These are phyloP conservation scores for Pseudozyma sp. DNA, from an alignment of 1,284 basidiomycete species.

Conservation along the genomic window DNA sequence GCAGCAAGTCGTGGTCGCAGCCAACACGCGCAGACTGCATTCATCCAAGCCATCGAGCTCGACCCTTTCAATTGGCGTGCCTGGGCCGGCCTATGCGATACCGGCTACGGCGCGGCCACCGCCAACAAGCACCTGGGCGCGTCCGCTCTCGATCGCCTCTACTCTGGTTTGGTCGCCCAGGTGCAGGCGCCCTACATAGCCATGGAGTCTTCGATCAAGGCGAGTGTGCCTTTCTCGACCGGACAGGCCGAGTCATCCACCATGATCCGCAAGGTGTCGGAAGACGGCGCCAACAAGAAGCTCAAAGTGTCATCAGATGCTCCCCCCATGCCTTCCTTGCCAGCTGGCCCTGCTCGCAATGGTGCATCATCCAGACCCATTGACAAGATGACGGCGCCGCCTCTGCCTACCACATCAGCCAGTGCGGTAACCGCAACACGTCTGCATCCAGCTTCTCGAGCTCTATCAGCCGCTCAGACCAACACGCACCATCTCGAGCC, in stretches of 20 bases:
- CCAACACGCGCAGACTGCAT: slow-evolving; percentile 44
- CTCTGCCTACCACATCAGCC: slow-evolving; percentile 35
- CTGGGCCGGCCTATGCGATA: slow-evolving; percentile 60
- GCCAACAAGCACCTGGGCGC: slow-evolving; percentile 15
- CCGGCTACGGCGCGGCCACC: slow-evolving; percentile 29
- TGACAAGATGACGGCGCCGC: slow-evolving; percentile 22
- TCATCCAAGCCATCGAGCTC: slow-evolving; percentile 37
- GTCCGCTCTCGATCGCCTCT: slow-evolving; percentile 27
- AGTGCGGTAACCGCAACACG: slow-evolving; percentile 36
- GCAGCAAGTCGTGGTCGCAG: slow-evolving; percentile 43
- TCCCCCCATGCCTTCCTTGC: slow-evolving; percentile 24
- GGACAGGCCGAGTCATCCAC: slow-evolving; percentile 8
- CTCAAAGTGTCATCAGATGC: slow-evolving; percentile 35
- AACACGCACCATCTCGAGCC: slow-evolving; percentile 29
- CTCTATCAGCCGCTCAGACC: slow-evolving; percentile 36
- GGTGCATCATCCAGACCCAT: slow-evolving; percentile 17
- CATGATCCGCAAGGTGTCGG: slow-evolving; percentile 42
- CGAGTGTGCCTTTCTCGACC: slow-evolving; percentile 12
- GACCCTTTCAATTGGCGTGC: slow-evolving; percentile 64
- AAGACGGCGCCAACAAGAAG: slow-evolving; percentile 50
- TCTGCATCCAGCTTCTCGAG: slow-evolving; percentile 36
- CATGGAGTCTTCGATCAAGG: slow-evolving; percentile 18
- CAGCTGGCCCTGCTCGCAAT: slow-evolving; percentile 4
- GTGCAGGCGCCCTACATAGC: slow-evolving; percentile 24
- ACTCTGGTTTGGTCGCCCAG: slow-evolving; percentile 12